Conservation (phyloP, 2,329 filamentous ascomycete genomes). For the Sarocladium brachiariae region DNA sequence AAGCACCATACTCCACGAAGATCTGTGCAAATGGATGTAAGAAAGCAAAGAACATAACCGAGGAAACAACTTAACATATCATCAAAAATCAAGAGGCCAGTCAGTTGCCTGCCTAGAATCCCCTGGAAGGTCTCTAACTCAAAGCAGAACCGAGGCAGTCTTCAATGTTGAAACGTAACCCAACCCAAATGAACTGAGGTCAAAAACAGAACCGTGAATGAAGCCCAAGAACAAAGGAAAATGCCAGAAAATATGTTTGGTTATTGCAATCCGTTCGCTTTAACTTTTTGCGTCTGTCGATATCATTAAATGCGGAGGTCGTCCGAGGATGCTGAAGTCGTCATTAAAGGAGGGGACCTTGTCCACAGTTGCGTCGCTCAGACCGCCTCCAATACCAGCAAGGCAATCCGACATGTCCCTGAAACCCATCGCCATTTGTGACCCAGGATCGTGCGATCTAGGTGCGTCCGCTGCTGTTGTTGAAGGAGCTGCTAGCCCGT, state of each 20-base stretch:
- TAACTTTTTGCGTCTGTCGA: conserved; percentile 11
- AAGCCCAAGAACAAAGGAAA: background rate
- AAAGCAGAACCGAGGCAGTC: background rate
- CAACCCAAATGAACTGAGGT: too few species aligned
- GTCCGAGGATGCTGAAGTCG: conserved; percentile 1
- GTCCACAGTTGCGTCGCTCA: background rate
- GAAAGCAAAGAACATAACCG: background rate
- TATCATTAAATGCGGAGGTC: conserved; percentile 1
- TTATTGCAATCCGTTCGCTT: too few species aligned
- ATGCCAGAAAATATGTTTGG: too few species aligned
- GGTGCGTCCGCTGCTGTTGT: background rate
- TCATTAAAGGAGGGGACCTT: background rate
- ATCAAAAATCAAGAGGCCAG: conserved; percentile 1
- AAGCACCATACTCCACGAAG: too few species aligned
- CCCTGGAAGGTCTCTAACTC: background rate
- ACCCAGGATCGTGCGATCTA: background rate
- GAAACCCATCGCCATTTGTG: background rate
- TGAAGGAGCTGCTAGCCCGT: background rate
- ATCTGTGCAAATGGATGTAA: too few species aligned
- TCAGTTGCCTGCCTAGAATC: conserved; percentile 5
- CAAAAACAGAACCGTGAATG: background rate
- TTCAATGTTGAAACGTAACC: background rate
- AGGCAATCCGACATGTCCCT: background rate
- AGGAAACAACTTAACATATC: background rate
- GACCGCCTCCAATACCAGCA: background rate